Conservation (phyloP, 2,329 filamentous ascomycete species). For the Trichophyton benhamiae region DNA sequence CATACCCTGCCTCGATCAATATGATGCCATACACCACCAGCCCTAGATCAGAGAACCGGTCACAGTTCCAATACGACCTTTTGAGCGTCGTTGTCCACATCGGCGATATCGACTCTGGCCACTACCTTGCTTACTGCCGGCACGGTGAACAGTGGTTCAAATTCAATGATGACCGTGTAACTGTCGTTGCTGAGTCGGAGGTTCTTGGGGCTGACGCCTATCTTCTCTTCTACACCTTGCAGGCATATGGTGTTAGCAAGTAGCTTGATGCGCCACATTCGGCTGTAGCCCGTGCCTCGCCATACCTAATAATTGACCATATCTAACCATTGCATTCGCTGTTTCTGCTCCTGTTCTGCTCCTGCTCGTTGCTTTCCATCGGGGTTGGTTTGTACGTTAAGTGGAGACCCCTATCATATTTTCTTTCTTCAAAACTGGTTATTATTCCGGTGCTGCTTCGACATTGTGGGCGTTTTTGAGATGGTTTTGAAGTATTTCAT, state of each 20-base stretch:
- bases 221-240: constrained; percentile 63
- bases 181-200: constrained; percentile 68
- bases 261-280: not conserved
- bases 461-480: too few species aligned
- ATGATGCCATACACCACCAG: constrained; percentile 80
- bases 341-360: too few species aligned
- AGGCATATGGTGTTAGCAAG: constrained; percentile 15
- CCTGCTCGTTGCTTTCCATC: too few species aligned
- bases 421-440: too few species aligned
- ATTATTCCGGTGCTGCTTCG: too few species aligned
- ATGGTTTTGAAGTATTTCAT: too few species aligned
- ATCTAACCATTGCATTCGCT: not conserved
- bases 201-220: constrained; percentile 81
- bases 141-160: constrained; percentile 84
- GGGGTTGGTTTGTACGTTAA: too few species aligned
- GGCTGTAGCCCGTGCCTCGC: not conserved
- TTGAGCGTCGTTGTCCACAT: constrained; percentile 86
- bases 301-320: not conserved
- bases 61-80: constrained; percentile 68
- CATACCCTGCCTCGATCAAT: constrained; percentile 76
- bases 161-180: constrained; percentile 91
- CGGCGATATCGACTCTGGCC: constrained; percentile 81
- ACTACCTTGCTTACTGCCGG: constrained; percentile 81
- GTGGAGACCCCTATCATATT: too few species aligned
- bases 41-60: constrained; percentile 30